Conservation (phyloP, 2,329 filamentous ascomycete genomes). For the Pseudogymnoascus sp. region DNA sequence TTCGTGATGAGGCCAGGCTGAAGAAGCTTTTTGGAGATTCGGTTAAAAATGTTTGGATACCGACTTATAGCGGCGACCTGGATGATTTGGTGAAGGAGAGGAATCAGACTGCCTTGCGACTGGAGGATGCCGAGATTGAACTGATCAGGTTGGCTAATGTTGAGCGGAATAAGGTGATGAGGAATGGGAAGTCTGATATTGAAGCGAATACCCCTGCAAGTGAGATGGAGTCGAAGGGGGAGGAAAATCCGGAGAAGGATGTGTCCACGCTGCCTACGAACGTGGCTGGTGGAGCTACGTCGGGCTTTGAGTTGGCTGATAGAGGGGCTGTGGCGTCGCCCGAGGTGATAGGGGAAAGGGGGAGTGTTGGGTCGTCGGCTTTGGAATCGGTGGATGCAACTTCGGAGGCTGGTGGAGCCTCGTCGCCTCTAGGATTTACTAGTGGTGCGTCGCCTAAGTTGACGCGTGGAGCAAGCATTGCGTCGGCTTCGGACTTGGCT, state of each 20-base stretch:
- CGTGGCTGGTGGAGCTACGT: not conserved
- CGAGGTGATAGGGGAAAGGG: too few relatives aligned
- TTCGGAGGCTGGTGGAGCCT: not conserved
- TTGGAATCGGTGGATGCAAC: not conserved
- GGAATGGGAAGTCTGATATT: constrained; percentile 41
- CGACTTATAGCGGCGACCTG: constrained; percentile 52
- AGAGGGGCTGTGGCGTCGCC: not conserved
- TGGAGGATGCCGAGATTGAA: constrained; percentile 59
- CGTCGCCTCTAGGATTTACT: not conserved
- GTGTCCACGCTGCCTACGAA: not conserved
- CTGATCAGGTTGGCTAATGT: constrained; percentile 54
- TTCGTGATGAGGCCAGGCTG: constrained; percentile 52
- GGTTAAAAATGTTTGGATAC: constrained; percentile 59
- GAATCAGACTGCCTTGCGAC: constrained; percentile 52
- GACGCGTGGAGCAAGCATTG: not conserved
- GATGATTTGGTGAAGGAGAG: constrained; percentile 55
- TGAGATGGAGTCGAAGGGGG: not conserved
- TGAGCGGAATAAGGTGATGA: constrained; percentile 47
- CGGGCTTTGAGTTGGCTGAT: not conserved
- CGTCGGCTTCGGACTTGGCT: not conserved
- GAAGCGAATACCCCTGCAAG: constrained; percentile 13
- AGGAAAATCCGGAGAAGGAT: not conserved
- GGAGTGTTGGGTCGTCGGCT: not conserved
- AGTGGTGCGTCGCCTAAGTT: not conserved
- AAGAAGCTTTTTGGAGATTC: constrained; percentile 54